Evolutionary conservation across 768 basidiomycete genomes (phyloP).

Genomic region (Suillus luteus): DNA sequence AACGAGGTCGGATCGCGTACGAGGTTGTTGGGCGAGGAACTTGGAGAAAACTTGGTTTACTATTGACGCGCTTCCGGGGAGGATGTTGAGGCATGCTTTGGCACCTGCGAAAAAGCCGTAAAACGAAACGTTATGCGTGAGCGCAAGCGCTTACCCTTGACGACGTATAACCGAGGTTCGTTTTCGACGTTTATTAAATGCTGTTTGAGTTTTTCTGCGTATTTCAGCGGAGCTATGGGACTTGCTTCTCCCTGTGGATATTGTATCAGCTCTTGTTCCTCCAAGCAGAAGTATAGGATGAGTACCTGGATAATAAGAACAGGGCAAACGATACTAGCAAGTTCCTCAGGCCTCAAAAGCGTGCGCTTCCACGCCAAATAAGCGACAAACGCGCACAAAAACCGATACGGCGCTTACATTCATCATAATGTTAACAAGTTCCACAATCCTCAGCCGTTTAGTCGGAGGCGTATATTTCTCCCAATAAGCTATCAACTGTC

Average conservation of each 20-base stretch:
- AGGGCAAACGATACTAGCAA: slow-evolving; percentile 59
- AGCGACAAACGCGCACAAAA: neutral
- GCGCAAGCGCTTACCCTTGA: slow-evolving; percentile 53
- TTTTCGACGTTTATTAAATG: slow-evolving; percentile 48
- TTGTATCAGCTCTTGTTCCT: too few relatives aligned
- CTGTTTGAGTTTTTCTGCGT: slow-evolving; percentile 56
- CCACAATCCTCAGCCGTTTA: slow-evolving; percentile 51
- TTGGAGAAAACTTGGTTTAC: slow-evolving; percentile 63
- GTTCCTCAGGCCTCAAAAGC: slow-evolving; percentile 47
- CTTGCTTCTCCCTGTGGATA: slow-evolving; percentile 58
- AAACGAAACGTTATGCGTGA: slow-evolving; percentile 2
- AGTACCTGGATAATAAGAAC: slow-evolving; percentile 73
- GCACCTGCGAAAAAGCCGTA: slow-evolving; percentile 43
- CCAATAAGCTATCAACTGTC: slow-evolving; percentile 70
- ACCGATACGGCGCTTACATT: slow-evolving; percentile 47
- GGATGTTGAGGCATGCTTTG: slow-evolving; percentile 53
- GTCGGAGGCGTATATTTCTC: slow-evolving; percentile 55
- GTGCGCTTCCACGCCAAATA: slow-evolving; percentile 46
- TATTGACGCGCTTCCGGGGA: slow-evolving; percentile 57
- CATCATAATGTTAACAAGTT: slow-evolving; percentile 55
- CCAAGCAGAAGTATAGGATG: too few relatives aligned
- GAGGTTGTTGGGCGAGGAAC: slow-evolving; percentile 61
- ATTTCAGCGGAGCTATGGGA: slow-evolving; percentile 51
- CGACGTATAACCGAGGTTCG: slow-evolving; percentile 54
- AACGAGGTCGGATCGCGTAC: slow-evolving; percentile 47